Base-by-base conservation (phyloP, 257 asterid genomes). In the Avicennia marina region DNA sequence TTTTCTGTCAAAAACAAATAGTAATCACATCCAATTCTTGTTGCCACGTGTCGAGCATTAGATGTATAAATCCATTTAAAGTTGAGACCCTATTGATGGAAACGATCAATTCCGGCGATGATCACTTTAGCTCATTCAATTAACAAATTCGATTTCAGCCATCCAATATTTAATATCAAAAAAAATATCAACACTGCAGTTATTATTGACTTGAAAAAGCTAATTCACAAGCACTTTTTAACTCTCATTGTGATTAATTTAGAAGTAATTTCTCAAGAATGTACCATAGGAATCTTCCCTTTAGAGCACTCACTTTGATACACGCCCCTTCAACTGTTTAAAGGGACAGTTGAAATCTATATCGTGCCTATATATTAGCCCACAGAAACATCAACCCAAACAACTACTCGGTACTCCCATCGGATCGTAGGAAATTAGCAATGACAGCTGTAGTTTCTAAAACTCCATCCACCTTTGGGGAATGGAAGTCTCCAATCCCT, bases 221-320 rank as follows among this genome's bases (percentile, higher is more conserved):
- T n/a, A n/a, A n/a, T n/a, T n/a, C n/a, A n/a, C n/a, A n/a, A n/a
- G n/a, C n/a, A n/a, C n/a, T n/a, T n/a, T n/a, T n/a, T n/a, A n/a
- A n/a, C n/a, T n/a, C n/a, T n/a, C n/a, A n/a, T n/a, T n/a, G n/a
- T n/a, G n/a, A n/a, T 49, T 21, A 34, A 19, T 29, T 44, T 68
- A 42, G n/a, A 27, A 36, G 48, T 53, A 53, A 38, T 48, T 53
- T 51, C 33, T 2, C 15, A 33, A 36, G 71, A 36, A 70, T 70
- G 63, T 70, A 27, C 60, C 62, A 63, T 22, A 18, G 47, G 75
- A 62, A 69, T 63, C 47, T 48, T 63, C 70, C 62, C 62, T 52
- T 8, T 4, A 6, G 16, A 16, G 8, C 36, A 48, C n/a, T n/a
- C 36, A 55, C 67, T 31, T 62, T 67, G 10, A n/a, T n/a, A n/a